A percentile compares a stretch with the other conserved stretches of the same genome.
phyloP scores from a whole-genome alignment of 1,284 basidiomycete species.

The Neonothopanus nambi region DNA sequence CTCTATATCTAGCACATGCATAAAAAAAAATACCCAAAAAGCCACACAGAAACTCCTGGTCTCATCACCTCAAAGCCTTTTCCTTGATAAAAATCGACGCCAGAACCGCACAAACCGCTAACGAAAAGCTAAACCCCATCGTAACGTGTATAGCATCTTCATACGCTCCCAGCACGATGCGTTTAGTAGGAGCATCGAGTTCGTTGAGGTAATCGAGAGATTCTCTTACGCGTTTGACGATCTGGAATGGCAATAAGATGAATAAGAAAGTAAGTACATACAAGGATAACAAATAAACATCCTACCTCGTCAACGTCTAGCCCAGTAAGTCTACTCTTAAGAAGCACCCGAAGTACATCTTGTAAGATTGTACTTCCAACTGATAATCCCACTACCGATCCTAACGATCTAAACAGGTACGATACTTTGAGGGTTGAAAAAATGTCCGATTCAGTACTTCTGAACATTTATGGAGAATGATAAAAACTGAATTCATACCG shows the following conservation, averaged over 20 bases:
- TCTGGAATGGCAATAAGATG: no score
- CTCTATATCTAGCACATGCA: no score
- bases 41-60: no score
- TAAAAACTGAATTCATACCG: no score
- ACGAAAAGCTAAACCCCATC: conserved; percentile 44
- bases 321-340: conserved; percentile 36
- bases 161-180: conserved; percentile 49
- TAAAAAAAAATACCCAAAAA: no score
- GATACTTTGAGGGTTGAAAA: conserved; percentile 40
- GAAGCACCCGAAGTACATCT: conserved; percentile 42
- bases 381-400: conserved; percentile 55
- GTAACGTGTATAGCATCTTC: conserved; percentile 47
- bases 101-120: conserved; percentile 41
- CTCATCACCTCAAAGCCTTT: conserved; percentile 41
- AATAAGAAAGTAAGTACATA: no score
- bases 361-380: conserved; percentile 56
- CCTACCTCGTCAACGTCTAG: conserved; percentile 7
- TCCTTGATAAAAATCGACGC: conserved; percentile 54
- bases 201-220: conserved; percentile 53
- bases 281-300: neutral
- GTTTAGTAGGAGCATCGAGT: conserved; percentile 43
- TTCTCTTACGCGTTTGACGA: conserved; percentile 53
- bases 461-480: no score
- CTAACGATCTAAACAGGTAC: conserved; percentile 64
- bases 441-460: no score